Conservation (phyloP, 176 grass and related monocot genomes). For the Leersia perrieri region DNA sequence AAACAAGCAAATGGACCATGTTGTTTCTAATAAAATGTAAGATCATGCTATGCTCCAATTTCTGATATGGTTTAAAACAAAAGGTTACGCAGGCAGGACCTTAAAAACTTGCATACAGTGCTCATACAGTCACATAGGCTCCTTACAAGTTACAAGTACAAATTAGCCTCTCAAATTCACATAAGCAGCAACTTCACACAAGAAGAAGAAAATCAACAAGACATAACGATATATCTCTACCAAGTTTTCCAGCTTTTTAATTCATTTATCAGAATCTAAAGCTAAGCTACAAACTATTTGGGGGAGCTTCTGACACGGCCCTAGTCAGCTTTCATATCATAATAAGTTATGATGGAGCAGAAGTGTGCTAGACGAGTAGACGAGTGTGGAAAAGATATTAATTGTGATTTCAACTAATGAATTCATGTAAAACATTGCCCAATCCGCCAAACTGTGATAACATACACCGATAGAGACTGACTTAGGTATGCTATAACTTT, state of each 20-base stretch:
- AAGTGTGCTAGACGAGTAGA: not conserved
- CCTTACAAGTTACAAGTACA: not conserved
- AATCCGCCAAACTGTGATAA: not conserved
- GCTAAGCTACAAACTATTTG: no score
- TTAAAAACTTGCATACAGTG: not conserved
- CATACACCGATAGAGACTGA: not conserved
- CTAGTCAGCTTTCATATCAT: not conserved
- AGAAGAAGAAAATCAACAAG: not conserved
- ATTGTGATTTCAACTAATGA: not conserved
- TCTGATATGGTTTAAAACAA: not conserved
- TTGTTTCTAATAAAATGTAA: not conserved
- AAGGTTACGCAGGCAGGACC: not conserved
- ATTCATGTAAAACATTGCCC: not conserved
- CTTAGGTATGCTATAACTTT: not conserved
- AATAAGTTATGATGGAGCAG: not conserved
- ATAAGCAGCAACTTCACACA: not conserved
- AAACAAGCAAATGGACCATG: not conserved
- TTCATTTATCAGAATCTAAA: no score
- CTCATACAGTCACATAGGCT: not conserved
- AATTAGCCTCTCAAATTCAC: not conserved
- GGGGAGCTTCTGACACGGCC: no score
- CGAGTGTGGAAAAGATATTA: not conserved
- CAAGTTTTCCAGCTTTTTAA: no score
- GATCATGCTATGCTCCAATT: not conserved
- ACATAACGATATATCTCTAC: not conserved